Base-by-base conservation (phyloP, 495 filamentous ascomycete genomes). In the Neurospora sp. region DNA sequence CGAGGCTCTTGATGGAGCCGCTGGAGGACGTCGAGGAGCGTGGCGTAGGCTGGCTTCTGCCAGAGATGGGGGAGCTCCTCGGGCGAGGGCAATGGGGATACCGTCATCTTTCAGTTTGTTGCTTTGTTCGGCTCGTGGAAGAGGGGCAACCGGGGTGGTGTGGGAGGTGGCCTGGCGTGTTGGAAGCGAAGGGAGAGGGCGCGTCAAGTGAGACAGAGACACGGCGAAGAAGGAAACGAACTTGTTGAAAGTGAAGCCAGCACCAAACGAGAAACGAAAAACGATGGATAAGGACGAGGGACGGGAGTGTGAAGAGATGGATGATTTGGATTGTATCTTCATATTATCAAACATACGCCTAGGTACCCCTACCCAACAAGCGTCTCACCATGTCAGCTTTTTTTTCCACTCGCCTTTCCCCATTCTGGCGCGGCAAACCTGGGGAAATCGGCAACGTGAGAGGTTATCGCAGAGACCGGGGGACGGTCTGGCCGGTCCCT, bases 1-100 rank as follows among this genome's bases (percentile, higher is more conserved):
- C 78, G 80, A 11, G 81, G 84, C n/a, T 83, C 79, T 38, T 80
- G 74, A 71, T 78, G 79, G 31, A 85, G 83, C 11, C 71, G 75
- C n/a, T 81, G 69, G 39, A 86, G 79, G 71, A 77, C 79, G 4
- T 69, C 71, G 9, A 85, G 69, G 35, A 86, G 80, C 8, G 79
- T 79, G 22, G 76, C 70, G 53, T 75, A 81, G 14, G 81, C 69
- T 35, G 85, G 85, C 73, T 81, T 84, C 78, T 85, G 79, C 84
- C 85, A 85, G 53, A 84, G 71, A 42, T 81, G 84, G 16, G 83
- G 81, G 38, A 85, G 81, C 20, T 82, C 80, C 31, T 68, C 65
- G 20, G 76, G 46, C 35, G n/a, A 37, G 20, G 76, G 46, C 35
- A 14, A 37, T 61, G 42, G 69, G 12, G 46, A 46, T n/a, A 68